Evolutionary conservation across 257 asterid species (phyloP).

Genomic region (Echites panduratus): DNA sequence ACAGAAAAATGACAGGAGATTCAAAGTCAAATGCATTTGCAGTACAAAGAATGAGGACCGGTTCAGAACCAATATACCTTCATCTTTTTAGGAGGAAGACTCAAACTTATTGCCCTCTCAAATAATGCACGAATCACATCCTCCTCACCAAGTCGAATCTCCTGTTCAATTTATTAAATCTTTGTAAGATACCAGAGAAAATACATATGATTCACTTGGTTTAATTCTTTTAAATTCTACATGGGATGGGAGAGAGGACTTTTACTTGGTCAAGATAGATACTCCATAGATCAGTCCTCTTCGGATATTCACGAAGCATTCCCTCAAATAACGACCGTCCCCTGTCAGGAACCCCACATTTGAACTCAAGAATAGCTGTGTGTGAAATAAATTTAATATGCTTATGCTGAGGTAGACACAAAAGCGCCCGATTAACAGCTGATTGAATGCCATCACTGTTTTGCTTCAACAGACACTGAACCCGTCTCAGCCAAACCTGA

Average conservation of each 20-base stretch:
- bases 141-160: constrained; percentile 64
- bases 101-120: constrained; percentile 85
- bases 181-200: constrained; percentile 4
- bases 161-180: constrained; percentile 44
- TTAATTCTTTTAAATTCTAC: neutral
- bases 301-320: constrained; percentile 81
- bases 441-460: constrained; percentile 58
- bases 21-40: too few species aligned
- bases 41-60: neutral
- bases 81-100: constrained; percentile 81
- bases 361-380: constrained; percentile 80
- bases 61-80: constrained; percentile 38
- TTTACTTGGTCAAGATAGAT: constrained; percentile 85
- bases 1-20: neutral
- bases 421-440: constrained; percentile 61
- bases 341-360: constrained; percentile 81
- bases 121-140: constrained; percentile 79
- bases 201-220: neutral
- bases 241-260: neutral
- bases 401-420: constrained; percentile 67
- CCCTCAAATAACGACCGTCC: constrained; percentile 87
- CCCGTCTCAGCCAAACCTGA: constrained; percentile 81
- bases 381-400: constrained; percentile 77
- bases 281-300: constrained; percentile 94
- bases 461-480: constrained; percentile 49